These are phyloP conservation scores for Daldinia eschscholtzii DNA, from an alignment of 2,329 filamentous ascomycete genomes.

Conservation along the genomic window DNA sequence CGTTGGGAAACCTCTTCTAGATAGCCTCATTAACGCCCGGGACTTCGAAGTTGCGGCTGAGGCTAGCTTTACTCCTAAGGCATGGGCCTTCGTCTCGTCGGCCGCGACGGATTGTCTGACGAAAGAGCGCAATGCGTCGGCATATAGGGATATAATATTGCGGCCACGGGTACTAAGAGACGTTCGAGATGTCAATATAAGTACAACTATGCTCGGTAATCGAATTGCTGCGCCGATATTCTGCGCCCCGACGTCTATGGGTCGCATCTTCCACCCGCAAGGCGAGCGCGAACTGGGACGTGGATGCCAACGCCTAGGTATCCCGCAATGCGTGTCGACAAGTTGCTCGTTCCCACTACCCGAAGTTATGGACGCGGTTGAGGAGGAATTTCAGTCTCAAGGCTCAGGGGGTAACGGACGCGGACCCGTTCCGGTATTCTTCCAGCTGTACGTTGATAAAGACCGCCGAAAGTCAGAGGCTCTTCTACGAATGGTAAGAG, in stretches of 20 bases:
- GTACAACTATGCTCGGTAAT: slow-evolving; percentile 67
- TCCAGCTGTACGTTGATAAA: slow-evolving; percentile 73
- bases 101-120: slow-evolving; percentile 73
- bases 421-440: slow-evolving; percentile 55
- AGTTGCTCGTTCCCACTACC: slow-evolving; percentile 70
- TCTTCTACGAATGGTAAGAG: slow-evolving; percentile 61
- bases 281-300: slow-evolving; percentile 71
- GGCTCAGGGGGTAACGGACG: neutral
- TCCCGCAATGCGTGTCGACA: slow-evolving; percentile 72
- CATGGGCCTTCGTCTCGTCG: slow-evolving; percentile 78
- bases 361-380: slow-evolving; percentile 61
- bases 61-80: slow-evolving; percentile 68
- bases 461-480: slow-evolving; percentile 64
- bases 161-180: slow-evolving; percentile 56
- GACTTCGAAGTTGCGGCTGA: slow-evolving; percentile 72
- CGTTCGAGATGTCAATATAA: slow-evolving; percentile 64
- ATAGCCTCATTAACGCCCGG: slow-evolving; percentile 68
- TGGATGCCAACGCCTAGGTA: slow-evolving; percentile 63
- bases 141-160: slow-evolving; percentile 69
- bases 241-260: slow-evolving; percentile 74
- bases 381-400: slow-evolving; percentile 44
- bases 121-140: slow-evolving; percentile 66
- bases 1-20: slow-evolving; percentile 61
- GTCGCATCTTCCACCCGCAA: slow-evolving; percentile 71
- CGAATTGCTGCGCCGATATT: slow-evolving; percentile 69